phyloP scores from a whole-genome alignment of 2,329 filamentous ascomycete genomes.

The Aspergillus tubingensis region DNA sequence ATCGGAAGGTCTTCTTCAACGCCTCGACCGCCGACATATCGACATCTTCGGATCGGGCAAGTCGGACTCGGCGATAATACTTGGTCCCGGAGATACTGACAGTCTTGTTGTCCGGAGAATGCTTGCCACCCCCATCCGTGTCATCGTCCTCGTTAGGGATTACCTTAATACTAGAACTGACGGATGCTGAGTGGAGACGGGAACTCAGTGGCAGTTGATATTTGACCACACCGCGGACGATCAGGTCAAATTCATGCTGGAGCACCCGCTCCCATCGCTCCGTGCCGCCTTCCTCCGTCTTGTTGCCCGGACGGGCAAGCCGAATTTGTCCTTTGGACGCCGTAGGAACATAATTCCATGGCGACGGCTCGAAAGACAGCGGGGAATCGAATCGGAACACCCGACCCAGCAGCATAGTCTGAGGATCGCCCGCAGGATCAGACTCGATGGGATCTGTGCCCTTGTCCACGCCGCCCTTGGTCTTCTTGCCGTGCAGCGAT shows the following conservation, averaged over 20 bases:
- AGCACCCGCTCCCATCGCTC: conserved; percentile 89
- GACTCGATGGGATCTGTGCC: conserved; percentile 65
- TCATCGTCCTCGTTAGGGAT: conserved; percentile 36
- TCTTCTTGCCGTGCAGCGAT: conserved; percentile 16
- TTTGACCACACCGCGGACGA: conserved; percentile 85
- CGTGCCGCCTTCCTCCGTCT: conserved; percentile 76
- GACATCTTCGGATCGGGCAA: conserved; percentile 10
- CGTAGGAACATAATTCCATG: conserved; percentile 72
- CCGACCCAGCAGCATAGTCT: conserved; percentile 89
- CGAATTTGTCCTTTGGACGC: conserved; percentile 81
- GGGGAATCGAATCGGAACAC: conserved; percentile 86
- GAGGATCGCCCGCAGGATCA: conserved; percentile 59
- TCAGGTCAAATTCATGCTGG: conserved; percentile 88
- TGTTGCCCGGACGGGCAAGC: conserved; percentile 80
- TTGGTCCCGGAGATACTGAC: conserved; percentile 23
- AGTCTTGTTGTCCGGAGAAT: conserved; percentile 31
- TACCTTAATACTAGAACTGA: conserved; percentile 46
- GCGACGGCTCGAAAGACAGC: conserved; percentile 84
- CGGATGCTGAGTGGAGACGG: conserved; percentile 53
- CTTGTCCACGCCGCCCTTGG: conserved; percentile 50
- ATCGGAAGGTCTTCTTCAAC: conserved; percentile 12
- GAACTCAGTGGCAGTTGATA: conserved; percentile 69
- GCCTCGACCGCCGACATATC: conserved; percentile 13
- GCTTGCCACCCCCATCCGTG: conserved; percentile 19
- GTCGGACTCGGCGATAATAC: conserved; percentile 5